Evolutionary conservation across 2,329 filamentous ascomycete species (phyloP).

Genomic region (Rhinocladiella similis): DNA sequence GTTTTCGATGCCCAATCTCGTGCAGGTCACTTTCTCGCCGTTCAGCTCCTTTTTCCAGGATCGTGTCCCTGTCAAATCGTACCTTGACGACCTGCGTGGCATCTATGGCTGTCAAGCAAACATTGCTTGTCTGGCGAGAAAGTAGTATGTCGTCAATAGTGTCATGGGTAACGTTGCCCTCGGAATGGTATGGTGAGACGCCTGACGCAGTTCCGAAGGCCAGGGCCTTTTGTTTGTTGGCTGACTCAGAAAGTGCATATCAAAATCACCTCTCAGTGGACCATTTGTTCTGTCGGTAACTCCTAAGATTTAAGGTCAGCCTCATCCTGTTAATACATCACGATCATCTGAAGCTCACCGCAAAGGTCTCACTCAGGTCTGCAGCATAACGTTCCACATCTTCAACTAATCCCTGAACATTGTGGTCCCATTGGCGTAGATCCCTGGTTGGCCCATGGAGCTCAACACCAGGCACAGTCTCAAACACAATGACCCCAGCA

Average conservation of each 20-base stretch:
- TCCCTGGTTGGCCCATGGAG: constrained; percentile 66
- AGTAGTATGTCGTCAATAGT: neutral
- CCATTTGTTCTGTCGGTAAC: constrained; percentile 17
- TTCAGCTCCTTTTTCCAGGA: no score
- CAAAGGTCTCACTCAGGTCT: constrained; percentile 76
- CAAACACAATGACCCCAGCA: constrained; percentile 83
- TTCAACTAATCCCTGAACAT: constrained; percentile 82
- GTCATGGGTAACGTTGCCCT: neutral
- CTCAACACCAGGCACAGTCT: constrained; percentile 68
- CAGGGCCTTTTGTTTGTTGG: neutral
- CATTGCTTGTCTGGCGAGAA: neutral
- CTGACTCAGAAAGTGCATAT: neutral
- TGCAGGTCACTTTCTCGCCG: no score
- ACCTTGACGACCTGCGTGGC: neutral
- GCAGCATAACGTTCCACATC: constrained; percentile 87
- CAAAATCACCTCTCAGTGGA: constrained; percentile 14
- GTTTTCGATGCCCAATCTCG: no score
- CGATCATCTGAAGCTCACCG: constrained; percentile 50
- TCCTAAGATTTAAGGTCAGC: constrained; percentile 18
- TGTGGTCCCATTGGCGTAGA: constrained; percentile 83
- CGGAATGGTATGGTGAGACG: neutral
- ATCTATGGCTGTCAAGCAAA: neutral
- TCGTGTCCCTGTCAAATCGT: neutral
- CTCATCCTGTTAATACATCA: neutral
- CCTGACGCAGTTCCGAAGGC: neutral